Evolutionary conservation across 768 basidiomycete genomes (phyloP).

Genomic region (Mycena epipterygia): DNA sequence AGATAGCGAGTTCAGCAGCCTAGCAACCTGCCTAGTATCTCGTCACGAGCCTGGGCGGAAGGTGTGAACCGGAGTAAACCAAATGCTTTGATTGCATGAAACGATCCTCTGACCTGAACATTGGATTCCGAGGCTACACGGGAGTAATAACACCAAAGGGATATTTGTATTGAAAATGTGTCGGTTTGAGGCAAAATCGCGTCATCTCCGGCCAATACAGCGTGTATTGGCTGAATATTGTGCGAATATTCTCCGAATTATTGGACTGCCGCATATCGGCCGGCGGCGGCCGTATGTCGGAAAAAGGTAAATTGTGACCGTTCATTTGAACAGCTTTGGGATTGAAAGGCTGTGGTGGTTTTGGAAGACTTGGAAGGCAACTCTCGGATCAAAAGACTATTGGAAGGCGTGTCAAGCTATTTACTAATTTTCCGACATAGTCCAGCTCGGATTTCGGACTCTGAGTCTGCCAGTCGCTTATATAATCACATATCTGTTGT

Average conservation of each 20-base stretch:
- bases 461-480: too few relatives aligned
- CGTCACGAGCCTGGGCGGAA: neutral
- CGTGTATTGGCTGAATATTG: neutral
- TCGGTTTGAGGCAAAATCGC: constrained; percentile 6
- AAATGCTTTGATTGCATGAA: neutral
- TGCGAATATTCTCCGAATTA: constrained; percentile 3
- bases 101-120: neutral
- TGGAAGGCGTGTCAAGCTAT: too few relatives aligned
- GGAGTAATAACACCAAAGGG: neutral
- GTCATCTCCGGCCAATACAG: constrained; percentile 2
- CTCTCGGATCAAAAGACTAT: too few relatives aligned
- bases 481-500: too few relatives aligned
- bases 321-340: too few relatives aligned
- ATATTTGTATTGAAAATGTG: neutral
- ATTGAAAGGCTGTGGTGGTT: too few relatives aligned
- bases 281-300: neutral
- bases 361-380: too few relatives aligned
- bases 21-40: neutral
- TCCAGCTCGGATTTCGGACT: too few relatives aligned
- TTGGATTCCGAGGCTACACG: constrained; percentile 1
- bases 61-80: constrained; percentile 1
- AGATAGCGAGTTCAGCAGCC: neutral
- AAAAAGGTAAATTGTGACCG: too few relatives aligned
- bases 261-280: neutral
- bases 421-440: too few relatives aligned